Conservation (phyloP, 495 filamentous ascomycete genomes). For the Haplographium delicatum region DNA sequence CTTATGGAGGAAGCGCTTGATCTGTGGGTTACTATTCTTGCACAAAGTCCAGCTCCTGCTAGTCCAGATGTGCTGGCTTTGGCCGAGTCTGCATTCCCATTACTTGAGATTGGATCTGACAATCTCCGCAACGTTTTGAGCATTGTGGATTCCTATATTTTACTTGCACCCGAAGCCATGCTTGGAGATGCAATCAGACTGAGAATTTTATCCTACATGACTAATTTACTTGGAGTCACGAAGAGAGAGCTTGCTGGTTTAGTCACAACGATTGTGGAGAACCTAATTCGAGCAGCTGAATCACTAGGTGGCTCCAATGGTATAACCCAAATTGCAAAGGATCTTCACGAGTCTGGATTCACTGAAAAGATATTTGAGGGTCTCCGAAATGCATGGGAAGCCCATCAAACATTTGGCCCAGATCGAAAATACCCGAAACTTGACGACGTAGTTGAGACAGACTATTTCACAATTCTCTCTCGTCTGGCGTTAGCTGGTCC, state of each 20-base stretch:
- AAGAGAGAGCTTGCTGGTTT: constrained; percentile 61
- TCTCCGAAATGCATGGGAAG: constrained; percentile 64
- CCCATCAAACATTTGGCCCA: constrained; percentile 72
- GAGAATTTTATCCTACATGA: constrained; percentile 52
- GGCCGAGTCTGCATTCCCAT: constrained; percentile 59
- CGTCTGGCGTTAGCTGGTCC: constrained; percentile 70
- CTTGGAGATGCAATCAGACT: constrained; percentile 59
- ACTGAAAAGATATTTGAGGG: constrained; percentile 62
- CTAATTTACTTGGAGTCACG: constrained; percentile 50
- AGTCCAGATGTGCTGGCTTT: constrained; percentile 62
- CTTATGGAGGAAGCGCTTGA: constrained; percentile 90
- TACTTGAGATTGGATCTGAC: constrained; percentile 66
- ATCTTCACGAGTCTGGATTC: constrained; percentile 64
- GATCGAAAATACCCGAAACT: constrained; percentile 56
- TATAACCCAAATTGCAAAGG: constrained; percentile 57
- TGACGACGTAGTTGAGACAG: constrained; percentile 64
- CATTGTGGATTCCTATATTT: constrained; percentile 73
- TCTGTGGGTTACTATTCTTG: constrained; percentile 74
- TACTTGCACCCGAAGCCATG: constrained; percentile 70
- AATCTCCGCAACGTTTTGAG: constrained; percentile 63
- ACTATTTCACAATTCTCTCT: constrained; percentile 80
- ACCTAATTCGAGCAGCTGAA: constrained; percentile 64
- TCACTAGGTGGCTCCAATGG: constrained; percentile 61
- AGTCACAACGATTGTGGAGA: constrained; percentile 62
- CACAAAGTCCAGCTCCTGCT: constrained; percentile 61